A percentile compares a stretch with the other conserved stretches of the same genome.
Conservation (phyloP, 78 protist species). For the Trichosphaerium sp. region DNA sequence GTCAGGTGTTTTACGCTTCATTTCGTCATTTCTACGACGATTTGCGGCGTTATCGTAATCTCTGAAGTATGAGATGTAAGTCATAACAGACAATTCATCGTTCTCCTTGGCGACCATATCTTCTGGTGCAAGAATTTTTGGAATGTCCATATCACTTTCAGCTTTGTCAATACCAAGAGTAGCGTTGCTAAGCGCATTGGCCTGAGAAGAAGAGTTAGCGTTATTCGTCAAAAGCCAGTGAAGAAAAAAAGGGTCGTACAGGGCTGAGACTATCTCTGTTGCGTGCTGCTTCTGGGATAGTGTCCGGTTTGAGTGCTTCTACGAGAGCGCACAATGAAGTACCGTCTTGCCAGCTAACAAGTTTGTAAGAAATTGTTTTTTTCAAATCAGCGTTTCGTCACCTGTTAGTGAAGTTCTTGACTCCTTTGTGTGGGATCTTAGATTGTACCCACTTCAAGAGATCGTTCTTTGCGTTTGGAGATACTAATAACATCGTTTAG, state of each 20-base stretch:
- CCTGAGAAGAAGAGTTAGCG: too few species aligned
- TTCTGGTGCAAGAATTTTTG: constrained; percentile 44
- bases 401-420: constrained; percentile 39
- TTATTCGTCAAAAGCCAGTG: too few species aligned
- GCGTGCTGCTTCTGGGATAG: not conserved
- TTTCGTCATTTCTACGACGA: too few species aligned
- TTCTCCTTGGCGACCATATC: constrained; percentile 51
- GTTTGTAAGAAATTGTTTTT: too few species aligned
- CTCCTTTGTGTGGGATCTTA: constrained; percentile 39
- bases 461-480: constrained; percentile 24
- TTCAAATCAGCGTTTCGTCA: constrained; percentile 16
- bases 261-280: not conserved
- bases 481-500: not conserved
- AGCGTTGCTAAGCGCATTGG: constrained; percentile 1
- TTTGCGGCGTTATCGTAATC: too few species aligned
- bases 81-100: constrained; percentile 41
- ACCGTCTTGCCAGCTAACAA: constrained; percentile 59
- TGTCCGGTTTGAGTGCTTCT: constrained; percentile 44
- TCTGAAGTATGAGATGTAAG: constrained; percentile 47
- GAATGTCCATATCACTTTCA: constrained; percentile 11
- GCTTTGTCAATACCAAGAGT: constrained; percentile 32
- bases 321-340: constrained; percentile 42
- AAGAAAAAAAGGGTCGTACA: not conserved
- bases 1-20: too few species aligned
- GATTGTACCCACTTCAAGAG: constrained; percentile 58